These are phyloP conservation scores for Mallotus repandus DNA, from an alignment of 441 rosid genomes.

Conservation along the genomic window DNA sequence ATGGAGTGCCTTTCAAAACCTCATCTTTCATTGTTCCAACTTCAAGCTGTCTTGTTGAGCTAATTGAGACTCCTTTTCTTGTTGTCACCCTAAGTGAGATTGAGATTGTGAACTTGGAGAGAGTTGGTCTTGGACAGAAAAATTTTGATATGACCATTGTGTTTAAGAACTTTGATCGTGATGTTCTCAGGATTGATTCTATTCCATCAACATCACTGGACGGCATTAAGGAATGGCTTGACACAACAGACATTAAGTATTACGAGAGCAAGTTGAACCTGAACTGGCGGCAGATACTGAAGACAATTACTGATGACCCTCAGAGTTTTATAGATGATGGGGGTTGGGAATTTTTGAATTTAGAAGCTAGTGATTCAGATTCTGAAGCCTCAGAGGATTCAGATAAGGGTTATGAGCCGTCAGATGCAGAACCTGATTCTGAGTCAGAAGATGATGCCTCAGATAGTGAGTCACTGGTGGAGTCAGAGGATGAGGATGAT, in stretches of 20 bases:
- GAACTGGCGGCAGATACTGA: constrained; percentile 88
- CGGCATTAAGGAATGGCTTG: constrained; percentile 91
- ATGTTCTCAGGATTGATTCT: constrained; percentile 83
- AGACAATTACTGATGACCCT: constrained; percentile 82
- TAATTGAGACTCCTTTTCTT: constrained; percentile 72
- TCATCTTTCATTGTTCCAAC: constrained; percentile 81
- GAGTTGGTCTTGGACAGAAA: constrained; percentile 91
- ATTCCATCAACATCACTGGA: constrained; percentile 78
- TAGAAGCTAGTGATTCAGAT: constrained; percentile 86
- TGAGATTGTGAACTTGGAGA: constrained; percentile 89
- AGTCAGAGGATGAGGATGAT: constrained; percentile 82
- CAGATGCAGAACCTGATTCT: constrained; percentile 75
- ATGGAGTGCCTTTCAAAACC: constrained; percentile 78
- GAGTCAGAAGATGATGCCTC: constrained; percentile 72
- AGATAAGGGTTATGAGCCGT: constrained; percentile 81
- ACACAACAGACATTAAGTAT: constrained; percentile 80
- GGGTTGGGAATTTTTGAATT: constrained; percentile 91
- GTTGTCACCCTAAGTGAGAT: constrained; percentile 84
- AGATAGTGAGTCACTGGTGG: constrained; percentile 72
- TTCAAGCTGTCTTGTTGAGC: constrained; percentile 87
- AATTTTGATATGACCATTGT: constrained; percentile 88
- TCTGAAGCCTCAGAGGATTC: constrained; percentile 73
- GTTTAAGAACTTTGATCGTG: constrained; percentile 85
- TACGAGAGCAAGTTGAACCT: constrained; percentile 91
- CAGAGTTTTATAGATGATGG: constrained; percentile 80